Evolutionary conservation across 2,329 filamentous ascomycete genomes (phyloP).

Genomic region (Nemania bipapillata): DNA sequence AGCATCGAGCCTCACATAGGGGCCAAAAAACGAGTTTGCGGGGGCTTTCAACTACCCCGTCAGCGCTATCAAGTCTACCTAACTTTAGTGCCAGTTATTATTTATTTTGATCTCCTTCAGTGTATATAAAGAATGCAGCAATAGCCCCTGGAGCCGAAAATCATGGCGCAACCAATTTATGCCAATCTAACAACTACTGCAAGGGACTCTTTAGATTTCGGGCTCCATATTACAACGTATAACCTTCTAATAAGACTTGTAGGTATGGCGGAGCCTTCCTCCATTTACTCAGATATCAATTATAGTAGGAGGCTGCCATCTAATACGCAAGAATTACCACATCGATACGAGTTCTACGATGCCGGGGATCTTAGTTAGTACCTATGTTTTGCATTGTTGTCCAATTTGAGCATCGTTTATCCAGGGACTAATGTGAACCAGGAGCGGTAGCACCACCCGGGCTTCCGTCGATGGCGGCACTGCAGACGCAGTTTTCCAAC

Average conservation of each 20-base stretch:
- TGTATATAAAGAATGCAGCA: slow-evolving; percentile 5
- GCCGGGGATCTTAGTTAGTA: slow-evolving; percentile 1
- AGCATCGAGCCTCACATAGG: slow-evolving; percentile 34
- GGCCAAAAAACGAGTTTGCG: slow-evolving; percentile 31
- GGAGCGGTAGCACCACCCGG: slow-evolving; percentile 11
- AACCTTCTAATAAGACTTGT: background rate
- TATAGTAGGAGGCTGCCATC: background rate
- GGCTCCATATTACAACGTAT: background rate
- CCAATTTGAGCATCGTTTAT: background rate
- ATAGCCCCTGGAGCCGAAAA: background rate
- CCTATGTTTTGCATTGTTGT: background rate
- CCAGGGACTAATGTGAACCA: background rate
- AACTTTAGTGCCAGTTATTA: background rate
- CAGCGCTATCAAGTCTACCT: background rate
- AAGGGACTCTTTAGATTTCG: background rate
- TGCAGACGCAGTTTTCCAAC: slow-evolving; percentile 35
- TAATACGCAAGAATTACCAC: background rate
- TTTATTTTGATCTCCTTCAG: background rate
- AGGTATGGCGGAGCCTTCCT: slow-evolving; percentile 1
- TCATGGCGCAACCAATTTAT: background rate
- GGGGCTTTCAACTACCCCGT: slow-evolving; percentile 1
- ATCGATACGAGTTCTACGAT: background rate
- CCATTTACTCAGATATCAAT: slow-evolving; percentile 9
- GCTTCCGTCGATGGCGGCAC: slow-evolving; percentile 33
- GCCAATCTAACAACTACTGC: background rate